These are phyloP conservation scores for Phoma sp. DNA, from an alignment of 2,329 filamentous ascomycete genomes.

Conservation along the genomic window DNA sequence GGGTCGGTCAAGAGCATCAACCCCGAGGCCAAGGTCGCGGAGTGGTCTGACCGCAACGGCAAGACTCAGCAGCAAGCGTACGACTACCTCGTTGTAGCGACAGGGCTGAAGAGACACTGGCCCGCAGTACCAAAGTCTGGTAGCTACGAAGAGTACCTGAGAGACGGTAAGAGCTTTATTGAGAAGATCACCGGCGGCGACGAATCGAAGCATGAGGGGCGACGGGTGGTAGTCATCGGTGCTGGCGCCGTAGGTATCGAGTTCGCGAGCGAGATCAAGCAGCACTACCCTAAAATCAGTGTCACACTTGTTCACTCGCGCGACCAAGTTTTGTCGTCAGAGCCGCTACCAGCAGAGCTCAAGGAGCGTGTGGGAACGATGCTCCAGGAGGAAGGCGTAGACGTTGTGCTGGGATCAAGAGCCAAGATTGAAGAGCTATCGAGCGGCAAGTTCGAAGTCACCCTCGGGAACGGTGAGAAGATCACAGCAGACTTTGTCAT, in stretches of 20 bases:
- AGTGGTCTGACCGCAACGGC: conserved; percentile 57
- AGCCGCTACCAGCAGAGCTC: conserved; percentile 73
- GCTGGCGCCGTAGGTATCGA: conserved; percentile 82
- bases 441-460: conserved; percentile 50
- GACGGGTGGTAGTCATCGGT: conserved; percentile 73
- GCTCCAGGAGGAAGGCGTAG: conserved; percentile 67
- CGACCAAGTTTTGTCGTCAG: conserved; percentile 72
- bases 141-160: conserved; percentile 66
- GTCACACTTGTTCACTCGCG: conserved; percentile 80
- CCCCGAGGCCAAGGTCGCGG: conserved; percentile 64
- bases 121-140: conserved; percentile 74
- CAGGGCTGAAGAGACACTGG: conserved; percentile 72
- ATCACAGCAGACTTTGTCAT: conserved; percentile 70
- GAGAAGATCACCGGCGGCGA: conserved; percentile 47
- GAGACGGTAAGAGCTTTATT: conserved; percentile 68
- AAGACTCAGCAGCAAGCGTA: conserved; percentile 60
- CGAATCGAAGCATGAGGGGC: conserved; percentile 30
- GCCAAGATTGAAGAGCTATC: conserved; percentile 53
- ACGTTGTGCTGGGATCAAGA: conserved; percentile 68
- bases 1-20: conserved; percentile 69
- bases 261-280: conserved; percentile 80
- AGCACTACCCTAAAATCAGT: conserved; percentile 66
- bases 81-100: conserved; percentile 77
- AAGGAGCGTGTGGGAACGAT: conserved; percentile 67
- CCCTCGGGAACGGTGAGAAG: conserved; percentile 50